A percentile compares a stretch with the other conserved stretches of the same genome.
Conservation (phyloP, 768 basidiomycete species). For the Pleurotus giganteus region DNA sequence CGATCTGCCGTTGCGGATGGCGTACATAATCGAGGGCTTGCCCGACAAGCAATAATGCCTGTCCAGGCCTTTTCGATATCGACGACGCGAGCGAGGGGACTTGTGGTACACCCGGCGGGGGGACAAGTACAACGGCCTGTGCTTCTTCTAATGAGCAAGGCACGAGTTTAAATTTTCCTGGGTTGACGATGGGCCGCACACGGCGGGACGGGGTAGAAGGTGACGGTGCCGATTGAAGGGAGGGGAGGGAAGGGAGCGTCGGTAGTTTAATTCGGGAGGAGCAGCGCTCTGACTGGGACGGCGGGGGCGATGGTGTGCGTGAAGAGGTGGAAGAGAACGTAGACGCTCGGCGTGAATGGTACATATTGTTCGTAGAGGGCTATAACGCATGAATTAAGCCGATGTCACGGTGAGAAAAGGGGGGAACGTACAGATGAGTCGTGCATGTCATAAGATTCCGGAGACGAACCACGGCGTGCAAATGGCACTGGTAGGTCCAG, state of each 20-base stretch:
- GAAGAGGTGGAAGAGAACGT: slow-evolving; percentile 37
- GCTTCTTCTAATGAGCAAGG: slow-evolving; percentile 53
- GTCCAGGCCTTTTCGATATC: slow-evolving; percentile 18
- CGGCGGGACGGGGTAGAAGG: slow-evolving; percentile 12
- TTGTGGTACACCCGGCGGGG: slow-evolving; percentile 26
- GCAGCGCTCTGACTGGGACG: slow-evolving; percentile 15
- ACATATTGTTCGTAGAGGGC: slow-evolving; percentile 19
- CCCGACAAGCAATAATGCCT: slow-evolving; percentile 49
- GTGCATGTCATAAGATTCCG: neutral
- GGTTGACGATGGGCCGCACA: slow-evolving; percentile 1
- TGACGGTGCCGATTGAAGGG: slow-evolving; percentile 18
- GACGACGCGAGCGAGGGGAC: slow-evolving; percentile 14
- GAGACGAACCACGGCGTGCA: neutral
- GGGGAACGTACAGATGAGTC: neutral
- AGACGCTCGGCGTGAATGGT: slow-evolving; percentile 31
- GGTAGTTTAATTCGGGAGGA: slow-evolving; percentile 16
- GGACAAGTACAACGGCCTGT: slow-evolving; percentile 48
- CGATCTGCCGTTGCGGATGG: slow-evolving; percentile 35
- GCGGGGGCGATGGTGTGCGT: slow-evolving; percentile 35
- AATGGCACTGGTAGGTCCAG: neutral
- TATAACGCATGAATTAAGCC: slow-evolving; percentile 15
- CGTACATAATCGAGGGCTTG: slow-evolving; percentile 46
- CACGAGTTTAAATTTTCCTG: slow-evolving; percentile 36
- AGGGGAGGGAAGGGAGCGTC: slow-evolving; percentile 15
- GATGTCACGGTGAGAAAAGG: neutral